Percentiles rank a stretch among this genome's conserved stretches.
phyloP scores from a whole-genome alignment of 352 stramenopile genomes.

The Peronospora belbahrii region DNA sequence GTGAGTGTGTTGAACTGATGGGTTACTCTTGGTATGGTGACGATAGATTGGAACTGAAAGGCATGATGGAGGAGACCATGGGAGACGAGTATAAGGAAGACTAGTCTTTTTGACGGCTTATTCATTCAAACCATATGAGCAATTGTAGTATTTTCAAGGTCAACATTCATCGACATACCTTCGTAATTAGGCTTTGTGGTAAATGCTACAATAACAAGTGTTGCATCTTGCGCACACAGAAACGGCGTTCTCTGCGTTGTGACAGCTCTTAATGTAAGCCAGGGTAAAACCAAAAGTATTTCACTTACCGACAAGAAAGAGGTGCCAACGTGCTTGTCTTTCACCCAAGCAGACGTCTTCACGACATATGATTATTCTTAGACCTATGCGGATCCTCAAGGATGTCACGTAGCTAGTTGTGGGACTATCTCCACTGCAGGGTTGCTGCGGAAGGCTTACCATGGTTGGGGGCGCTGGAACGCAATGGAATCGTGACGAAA shows the following conservation, averaged over 20 bases:
- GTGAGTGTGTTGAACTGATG: background rate
- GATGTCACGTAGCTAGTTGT: conserved; percentile 73
- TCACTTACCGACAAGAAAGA: background rate
- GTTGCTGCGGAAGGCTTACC: conserved; percentile 70
- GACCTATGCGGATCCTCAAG: conserved; percentile 67
- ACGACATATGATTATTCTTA: conserved; percentile 79
- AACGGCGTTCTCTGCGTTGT: conserved; percentile 54
- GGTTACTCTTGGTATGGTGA: conserved; percentile 1
- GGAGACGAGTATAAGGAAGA: conserved; percentile 87
- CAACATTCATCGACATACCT: background rate
- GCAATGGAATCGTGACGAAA: conserved; percentile 72
- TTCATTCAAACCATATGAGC: background rate
- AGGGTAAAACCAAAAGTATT: background rate
- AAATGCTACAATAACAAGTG: no score
- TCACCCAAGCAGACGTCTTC: conserved; percentile 75
- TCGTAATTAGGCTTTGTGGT: no score
- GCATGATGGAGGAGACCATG: conserved; percentile 87
- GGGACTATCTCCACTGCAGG: conserved; percentile 77
- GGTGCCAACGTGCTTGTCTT: conserved; percentile 68
- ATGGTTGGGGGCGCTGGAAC: conserved; percentile 80
- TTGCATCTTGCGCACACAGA: no score
- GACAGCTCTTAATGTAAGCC: conserved; percentile 6
- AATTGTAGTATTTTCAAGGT: background rate
- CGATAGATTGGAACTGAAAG: conserved; percentile 70
- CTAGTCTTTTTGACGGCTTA: conserved; percentile 14